Evolutionary conservation across 352 stramenopile genomes (phyloP).

Genomic region (Phytopythium montanum): DNA sequence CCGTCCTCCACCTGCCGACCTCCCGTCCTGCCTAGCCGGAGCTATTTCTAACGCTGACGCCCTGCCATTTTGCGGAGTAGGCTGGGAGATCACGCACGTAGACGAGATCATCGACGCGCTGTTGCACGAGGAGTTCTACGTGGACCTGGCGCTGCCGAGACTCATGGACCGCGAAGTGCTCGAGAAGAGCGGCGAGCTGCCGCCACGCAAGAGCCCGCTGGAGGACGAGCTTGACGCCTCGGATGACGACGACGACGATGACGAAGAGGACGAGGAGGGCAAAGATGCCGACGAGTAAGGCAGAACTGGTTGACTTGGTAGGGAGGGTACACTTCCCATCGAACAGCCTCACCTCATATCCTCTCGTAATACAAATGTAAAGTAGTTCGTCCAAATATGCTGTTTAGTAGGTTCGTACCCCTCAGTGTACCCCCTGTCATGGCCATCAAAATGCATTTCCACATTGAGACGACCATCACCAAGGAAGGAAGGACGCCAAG

Average conservation of each 20-base stretch:
- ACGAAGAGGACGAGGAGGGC: too few relatives aligned
- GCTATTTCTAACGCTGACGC: slow-evolving; percentile 1
- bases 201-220: slow-evolving; percentile 59
- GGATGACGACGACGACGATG: slow-evolving; percentile 12
- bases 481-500: background rate
- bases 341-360: background rate
- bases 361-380: background rate
- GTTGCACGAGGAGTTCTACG: slow-evolving; percentile 89
- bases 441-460: slow-evolving; percentile 4
- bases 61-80: slow-evolving; percentile 9
- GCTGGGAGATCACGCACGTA: slow-evolving; percentile 93
- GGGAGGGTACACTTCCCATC: background rate
- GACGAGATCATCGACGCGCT: slow-evolving; percentile 96
- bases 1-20: background rate
- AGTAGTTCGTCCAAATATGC: background rate
- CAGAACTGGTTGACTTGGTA: background rate
- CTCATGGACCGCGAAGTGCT: slow-evolving; percentile 85
- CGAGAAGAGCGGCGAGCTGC: slow-evolving; percentile 71
- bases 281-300: too few relatives aligned
- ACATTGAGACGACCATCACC: background rate
- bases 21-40: too few relatives aligned
- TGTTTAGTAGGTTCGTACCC: background rate
- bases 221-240: slow-evolving; percentile 69
- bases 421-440: background rate
- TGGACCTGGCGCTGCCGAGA: slow-evolving; percentile 93